phyloP scores from a whole-genome alignment of 2,329 filamentous ascomycete species.

The Curvularia sp. region DNA sequence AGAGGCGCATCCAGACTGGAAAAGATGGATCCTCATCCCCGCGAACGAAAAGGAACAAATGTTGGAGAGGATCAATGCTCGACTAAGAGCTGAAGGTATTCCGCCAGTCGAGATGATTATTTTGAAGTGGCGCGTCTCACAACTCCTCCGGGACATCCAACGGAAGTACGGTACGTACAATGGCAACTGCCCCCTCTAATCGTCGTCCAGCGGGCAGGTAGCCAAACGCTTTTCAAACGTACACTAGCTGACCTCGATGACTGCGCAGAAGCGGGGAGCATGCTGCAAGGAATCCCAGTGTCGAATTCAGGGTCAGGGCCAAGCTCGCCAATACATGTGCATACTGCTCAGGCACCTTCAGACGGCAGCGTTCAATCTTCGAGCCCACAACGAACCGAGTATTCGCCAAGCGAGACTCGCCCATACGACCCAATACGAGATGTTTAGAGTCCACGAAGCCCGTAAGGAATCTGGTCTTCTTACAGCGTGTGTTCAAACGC shows the following conservation, averaged over 20 bases:
- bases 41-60: slow-evolving; percentile 48
- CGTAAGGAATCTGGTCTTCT: slow-evolving; percentile 31
- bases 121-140: slow-evolving; percentile 48
- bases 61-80: slow-evolving; percentile 45
- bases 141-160: slow-evolving; percentile 47
- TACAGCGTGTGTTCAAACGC: slow-evolving; percentile 22
- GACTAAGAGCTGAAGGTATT: slow-evolving; percentile 45
- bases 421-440: slow-evolving; percentile 49
- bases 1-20: slow-evolving; percentile 48
- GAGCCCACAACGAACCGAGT: slow-evolving; percentile 42
- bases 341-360: slow-evolving; percentile 36
- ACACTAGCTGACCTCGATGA: slow-evolving; percentile 40
- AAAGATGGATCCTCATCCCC: slow-evolving; percentile 48
- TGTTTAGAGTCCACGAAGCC: slow-evolving; percentile 33
- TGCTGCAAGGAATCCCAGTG: slow-evolving; percentile 43
- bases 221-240: slow-evolving; percentile 29
- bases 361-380: slow-evolving; percentile 39
- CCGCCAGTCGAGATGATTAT: slow-evolving; percentile 49
- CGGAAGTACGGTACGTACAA: slow-evolving; percentile 48
- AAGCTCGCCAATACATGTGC: slow-evolving; percentile 39
- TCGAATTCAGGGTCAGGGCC: slow-evolving; percentile 27
- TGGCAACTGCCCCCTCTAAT: slow-evolving; percentile 27
- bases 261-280: slow-evolving; percentile 47
- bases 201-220: slow-evolving; percentile 25
- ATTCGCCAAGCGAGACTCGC: slow-evolving; percentile 44